Base-by-base conservation (phyloP, 495 filamentous ascomycete species). In the Penicillium goetzii region DNA sequence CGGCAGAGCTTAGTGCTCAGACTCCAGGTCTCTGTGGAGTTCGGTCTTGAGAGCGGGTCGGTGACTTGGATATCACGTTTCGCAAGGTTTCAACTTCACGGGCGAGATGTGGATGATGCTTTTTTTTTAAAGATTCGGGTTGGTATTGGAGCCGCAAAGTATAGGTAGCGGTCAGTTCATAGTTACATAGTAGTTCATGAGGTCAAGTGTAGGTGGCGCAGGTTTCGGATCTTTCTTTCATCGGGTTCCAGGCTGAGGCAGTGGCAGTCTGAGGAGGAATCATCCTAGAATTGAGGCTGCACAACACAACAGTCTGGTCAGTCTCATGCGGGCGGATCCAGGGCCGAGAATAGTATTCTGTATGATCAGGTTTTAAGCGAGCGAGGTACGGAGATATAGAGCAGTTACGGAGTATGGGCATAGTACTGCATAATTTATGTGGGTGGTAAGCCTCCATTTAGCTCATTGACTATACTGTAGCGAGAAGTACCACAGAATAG, bases 221-320 rank as follows among this genome's bases (percentile, higher is more conserved):
- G 21, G 43, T 47, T 47, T 47, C 47, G 26, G 47, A 51, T 51
- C 47, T 43, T 56, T 41, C 60, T 56, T 58, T 65, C 32, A 45
- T n/a, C 28, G n/a, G 56, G 63, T 61, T 65, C 63, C 53, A 65
- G 63, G 58, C 53, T 65, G 63, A 65, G 45, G 63, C 52, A 60
- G 52, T 30, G 28, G 59, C 59, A 61, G 52, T 56, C 52, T 56
- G 38, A 47, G 38, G 30, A 41, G 28, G 52, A 32, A 49, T 15
- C 38, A 49, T 32, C 2, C 25, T 51, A 12, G 47, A 30, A 51
- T 30, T 30, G 43, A 49, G 59, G 60, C 23, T 34, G 26, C 52
- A 56, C 52, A 53, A 63, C 52, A 56, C 52, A 53, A 63, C 53
- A 41, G 60, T 57, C 53, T n/a, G 25, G 14, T 30, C 25, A 15